phyloP scores from a whole-genome alignment of 2,329 filamentous ascomycete genomes.

The Colletotrichum brevisporum region DNA sequence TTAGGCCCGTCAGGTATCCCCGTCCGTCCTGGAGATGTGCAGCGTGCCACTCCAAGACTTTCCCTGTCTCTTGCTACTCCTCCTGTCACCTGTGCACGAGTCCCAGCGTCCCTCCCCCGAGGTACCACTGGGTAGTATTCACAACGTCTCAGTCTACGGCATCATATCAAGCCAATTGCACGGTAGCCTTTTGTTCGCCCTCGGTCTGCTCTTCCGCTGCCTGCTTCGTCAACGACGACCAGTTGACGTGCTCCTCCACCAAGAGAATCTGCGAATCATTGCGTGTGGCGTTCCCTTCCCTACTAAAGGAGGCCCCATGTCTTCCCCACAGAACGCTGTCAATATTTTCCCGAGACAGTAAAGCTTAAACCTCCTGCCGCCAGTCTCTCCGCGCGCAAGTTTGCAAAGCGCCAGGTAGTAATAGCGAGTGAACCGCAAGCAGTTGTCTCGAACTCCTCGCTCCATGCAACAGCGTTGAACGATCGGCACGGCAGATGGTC shows the following conservation, averaged over 20 bases:
- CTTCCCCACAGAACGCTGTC: slow-evolving; percentile 29
- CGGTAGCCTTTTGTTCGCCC: not conserved
- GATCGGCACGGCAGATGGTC: slow-evolving; percentile 28
- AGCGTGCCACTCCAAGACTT: no score
- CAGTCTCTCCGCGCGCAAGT: slow-evolving; percentile 2
- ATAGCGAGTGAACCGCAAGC: slow-evolving; percentile 9
- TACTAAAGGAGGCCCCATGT: slow-evolving; percentile 8
- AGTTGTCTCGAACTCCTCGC: slow-evolving; percentile 6
- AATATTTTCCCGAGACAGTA: slow-evolving; percentile 24
- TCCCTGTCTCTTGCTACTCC: no score
- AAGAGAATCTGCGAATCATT: slow-evolving; percentile 7
- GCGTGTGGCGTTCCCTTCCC: not conserved
- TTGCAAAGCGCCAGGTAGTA: not conserved
- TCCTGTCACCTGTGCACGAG: no score
- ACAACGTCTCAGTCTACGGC: slow-evolving; percentile 4
- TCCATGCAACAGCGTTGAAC: slow-evolving; percentile 29
- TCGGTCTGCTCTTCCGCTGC: slow-evolving; percentile 1
- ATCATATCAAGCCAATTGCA: slow-evolving; percentile 6
- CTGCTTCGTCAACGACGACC: slow-evolving; percentile 4
- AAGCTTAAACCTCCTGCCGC: slow-evolving; percentile 27
- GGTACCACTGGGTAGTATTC: slow-evolving; percentile 7
- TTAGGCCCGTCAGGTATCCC: slow-evolving; percentile 27
- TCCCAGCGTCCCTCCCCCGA: slow-evolving; percentile 3
- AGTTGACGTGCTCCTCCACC: not conserved
- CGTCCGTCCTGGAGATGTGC: slow-evolving; percentile 23